Conservation (phyloP, 495 filamentous ascomycete species). For the Ascodesmis nigricans region DNA sequence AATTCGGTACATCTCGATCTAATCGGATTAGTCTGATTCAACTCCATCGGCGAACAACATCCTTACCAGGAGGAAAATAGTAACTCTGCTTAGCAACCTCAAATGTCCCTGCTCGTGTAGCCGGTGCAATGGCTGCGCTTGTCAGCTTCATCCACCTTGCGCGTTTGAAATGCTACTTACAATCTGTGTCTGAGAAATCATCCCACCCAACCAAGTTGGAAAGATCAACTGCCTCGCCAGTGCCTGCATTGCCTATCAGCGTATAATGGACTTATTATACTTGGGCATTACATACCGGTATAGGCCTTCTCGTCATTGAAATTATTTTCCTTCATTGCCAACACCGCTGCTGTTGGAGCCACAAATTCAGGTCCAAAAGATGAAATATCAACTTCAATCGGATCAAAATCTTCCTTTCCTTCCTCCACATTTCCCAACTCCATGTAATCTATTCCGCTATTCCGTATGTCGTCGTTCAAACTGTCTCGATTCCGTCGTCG, state of each 20-base stretch:
- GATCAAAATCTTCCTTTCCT: slow-evolving; percentile 6
- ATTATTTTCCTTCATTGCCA: slow-evolving; percentile 15
- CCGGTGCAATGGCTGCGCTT: slow-evolving; percentile 7
- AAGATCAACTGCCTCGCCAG: slow-evolving; percentile 18
- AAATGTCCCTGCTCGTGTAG: slow-evolving; percentile 13
- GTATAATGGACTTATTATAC: background rate
- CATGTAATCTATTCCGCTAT: no score
- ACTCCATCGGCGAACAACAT: background rate
- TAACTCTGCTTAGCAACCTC: slow-evolving; percentile 7
- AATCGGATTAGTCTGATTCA: slow-evolving; percentile 2
- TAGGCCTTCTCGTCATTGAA: slow-evolving; percentile 13
- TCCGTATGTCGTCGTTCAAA: no score
- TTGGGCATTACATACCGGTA: slow-evolving; percentile 10
- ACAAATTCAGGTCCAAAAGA: slow-evolving; percentile 14
- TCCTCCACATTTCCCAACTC: slow-evolving; percentile 5
- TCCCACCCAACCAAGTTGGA: slow-evolving; percentile 13
- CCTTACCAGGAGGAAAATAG: slow-evolving; percentile 18
- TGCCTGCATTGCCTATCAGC: slow-evolving; percentile 6
- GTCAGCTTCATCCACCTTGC: background rate
- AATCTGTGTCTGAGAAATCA: slow-evolving; percentile 7
- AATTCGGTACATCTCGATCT: slow-evolving; percentile 31
- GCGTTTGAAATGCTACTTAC: slow-evolving; percentile 5
- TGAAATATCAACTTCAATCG: slow-evolving; percentile 13
- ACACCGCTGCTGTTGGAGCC: slow-evolving; percentile 12
- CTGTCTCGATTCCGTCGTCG: no score